A percentile compares a stretch with the other conserved stretches of the same genome.
These are phyloP conservation scores for Citrullus mucosospermus DNA, from an alignment of 306 rosid species.

Conservation along the genomic window DNA sequence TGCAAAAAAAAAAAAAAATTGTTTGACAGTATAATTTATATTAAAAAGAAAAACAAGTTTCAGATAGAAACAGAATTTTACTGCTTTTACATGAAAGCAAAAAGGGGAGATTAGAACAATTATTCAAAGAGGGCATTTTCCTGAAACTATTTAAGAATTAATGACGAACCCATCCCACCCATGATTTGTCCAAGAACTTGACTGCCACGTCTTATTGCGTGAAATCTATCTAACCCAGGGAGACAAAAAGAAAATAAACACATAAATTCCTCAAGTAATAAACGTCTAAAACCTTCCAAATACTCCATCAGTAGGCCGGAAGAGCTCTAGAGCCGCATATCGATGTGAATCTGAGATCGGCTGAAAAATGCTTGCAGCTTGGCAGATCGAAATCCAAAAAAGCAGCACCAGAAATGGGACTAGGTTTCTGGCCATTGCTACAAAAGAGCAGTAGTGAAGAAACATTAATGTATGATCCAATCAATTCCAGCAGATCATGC, in stretches of 20 bases:
- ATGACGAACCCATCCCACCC: background rate
- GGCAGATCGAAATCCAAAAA: conserved; percentile 37
- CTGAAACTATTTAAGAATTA: background rate
- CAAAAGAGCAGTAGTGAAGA: conserved; percentile 1
- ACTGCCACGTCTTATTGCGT: background rate
- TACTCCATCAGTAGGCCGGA: conserved; percentile 35
- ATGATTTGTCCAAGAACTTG: background rate
- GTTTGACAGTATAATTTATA: background rate
- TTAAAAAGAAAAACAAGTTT: background rate
- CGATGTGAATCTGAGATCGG: conserved; percentile 80
- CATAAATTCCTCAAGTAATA: background rate
- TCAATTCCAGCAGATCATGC: background rate
- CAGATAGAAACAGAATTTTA: background rate
- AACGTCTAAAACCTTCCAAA: conserved; percentile 40
- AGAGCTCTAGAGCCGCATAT: conserved; percentile 59
- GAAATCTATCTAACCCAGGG: background rate
- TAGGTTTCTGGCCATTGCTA: conserved; percentile 71
- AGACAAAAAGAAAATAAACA: background rate
- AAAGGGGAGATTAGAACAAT: background rate
- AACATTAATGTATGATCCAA: background rate
- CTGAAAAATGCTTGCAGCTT: conserved; percentile 32
- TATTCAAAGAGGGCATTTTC: background rate
- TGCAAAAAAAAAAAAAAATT: background rate
- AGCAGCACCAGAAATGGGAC: conserved; percentile 41
- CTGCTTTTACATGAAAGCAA: background rate